Base-by-base conservation (phyloP, 495 filamentous ascomycete species). In the Daldinia concentrica region DNA sequence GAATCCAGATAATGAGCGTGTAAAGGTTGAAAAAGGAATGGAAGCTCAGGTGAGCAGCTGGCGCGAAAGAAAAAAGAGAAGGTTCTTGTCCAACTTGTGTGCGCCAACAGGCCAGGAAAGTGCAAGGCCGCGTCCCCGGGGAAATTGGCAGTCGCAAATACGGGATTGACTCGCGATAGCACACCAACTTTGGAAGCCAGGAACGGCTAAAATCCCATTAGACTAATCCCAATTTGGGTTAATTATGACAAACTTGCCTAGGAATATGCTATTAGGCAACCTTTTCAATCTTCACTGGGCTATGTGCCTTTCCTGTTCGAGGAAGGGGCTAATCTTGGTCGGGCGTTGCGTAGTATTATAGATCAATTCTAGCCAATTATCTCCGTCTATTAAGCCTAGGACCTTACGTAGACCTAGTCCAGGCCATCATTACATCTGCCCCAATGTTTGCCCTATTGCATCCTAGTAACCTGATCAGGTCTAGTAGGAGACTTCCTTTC, bases 361-460 rank as follows among this genome's bases (percentile, higher is more conserved):
- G 70, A 73, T 73, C 65, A 7, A n/a, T 29, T n/a, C 37, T 27
- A 7, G 30, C 70, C 70, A 73, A 73, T 73, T 41, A 69, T 37
- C 62, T 22, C 27, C 8, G 24, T 29, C 19, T 27, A 43, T 43
- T 56, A 39, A 22, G 43, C 37, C 52, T 19, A 37, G 51, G 59
- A 34, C 36, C 52, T 41, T 45, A 34, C 56, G 36, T 45, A 34
- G 61, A 17, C n/a, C 45, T 43, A 36, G 50, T 58, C 63, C 50
- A 48, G 39, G 30, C 57, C 29, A 61, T 60, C 51, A 56, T 5
- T 60, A 61, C 68, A 58, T 30, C 41, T 45, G 39, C 59, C 37
- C 51, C 52, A 50, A 45, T 39, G 2, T 37, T 32, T 43, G 27
- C 55, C 15, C 26, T 60, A 22, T 51, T 37, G 34, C 19, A 37